Evolutionary conservation across 805 yeast species (phyloP).

Genomic region (Saturnispora silvae): DNA sequence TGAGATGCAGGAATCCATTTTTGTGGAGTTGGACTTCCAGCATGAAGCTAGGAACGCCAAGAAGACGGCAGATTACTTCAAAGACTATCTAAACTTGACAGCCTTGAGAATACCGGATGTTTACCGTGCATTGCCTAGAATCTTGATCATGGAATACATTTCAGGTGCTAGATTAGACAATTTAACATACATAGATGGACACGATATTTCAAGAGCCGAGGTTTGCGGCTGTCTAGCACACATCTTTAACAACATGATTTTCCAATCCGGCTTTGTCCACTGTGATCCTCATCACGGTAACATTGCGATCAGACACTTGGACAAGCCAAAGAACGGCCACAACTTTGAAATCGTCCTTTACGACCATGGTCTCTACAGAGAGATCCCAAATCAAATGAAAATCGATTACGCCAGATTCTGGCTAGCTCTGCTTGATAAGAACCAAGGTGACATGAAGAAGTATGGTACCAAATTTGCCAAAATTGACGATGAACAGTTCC

Average conservation of each 20-base stretch:
- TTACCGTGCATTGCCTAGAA: conserved; percentile 51
- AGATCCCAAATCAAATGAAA: conserved; percentile 67
- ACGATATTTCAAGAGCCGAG: conserved; percentile 61
- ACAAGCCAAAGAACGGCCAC: conserved; percentile 29
- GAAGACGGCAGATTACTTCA: conserved; percentile 59
- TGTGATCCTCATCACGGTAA: conserved; percentile 99
- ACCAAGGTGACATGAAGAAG: conserved; percentile 51
- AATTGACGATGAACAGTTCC: conserved; percentile 66
- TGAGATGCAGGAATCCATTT: conserved; percentile 77
- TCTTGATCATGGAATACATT: conserved; percentile 80
- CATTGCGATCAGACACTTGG: conserved; percentile 59
- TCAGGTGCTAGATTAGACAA: conserved; percentile 80
- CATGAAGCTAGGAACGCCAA: conserved; percentile 78
- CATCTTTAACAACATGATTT: conserved; percentile 89
- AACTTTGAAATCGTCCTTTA: conserved; percentile 87
- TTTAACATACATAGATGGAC: conserved; percentile 45
- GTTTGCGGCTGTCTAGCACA: conserved; percentile 83
- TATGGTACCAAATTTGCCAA: conserved; percentile 77
- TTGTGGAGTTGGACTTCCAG: conserved; percentile 80
- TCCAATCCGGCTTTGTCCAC: conserved; percentile 84
- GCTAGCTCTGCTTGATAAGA: conserved; percentile 73
- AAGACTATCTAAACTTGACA: conserved; percentile 43
- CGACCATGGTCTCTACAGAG: conserved; percentile 91
- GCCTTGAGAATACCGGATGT: conserved; percentile 75
- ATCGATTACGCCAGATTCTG: conserved; percentile 84